phyloP scores from a whole-genome alignment of 225 moss, liverwort and hornwort species.

The Neckera pumila region DNA sequence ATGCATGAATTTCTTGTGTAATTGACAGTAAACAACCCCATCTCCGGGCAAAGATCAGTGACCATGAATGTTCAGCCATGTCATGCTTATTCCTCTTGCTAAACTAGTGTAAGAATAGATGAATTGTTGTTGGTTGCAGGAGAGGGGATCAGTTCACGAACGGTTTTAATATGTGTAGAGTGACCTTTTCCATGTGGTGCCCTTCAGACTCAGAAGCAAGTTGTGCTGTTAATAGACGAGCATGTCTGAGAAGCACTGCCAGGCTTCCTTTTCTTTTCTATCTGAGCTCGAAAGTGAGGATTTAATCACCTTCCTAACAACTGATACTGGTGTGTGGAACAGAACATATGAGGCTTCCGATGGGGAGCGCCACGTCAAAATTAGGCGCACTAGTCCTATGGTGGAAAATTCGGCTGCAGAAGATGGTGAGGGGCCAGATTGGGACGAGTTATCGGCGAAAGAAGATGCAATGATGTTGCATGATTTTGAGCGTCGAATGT shows the following conservation, averaged over 20 bases:
- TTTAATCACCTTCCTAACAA: not conserved
- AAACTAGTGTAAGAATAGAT: not conserved
- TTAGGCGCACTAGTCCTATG: constrained; percentile 68
- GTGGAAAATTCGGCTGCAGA: constrained; percentile 53
- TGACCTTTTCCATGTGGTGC: not conserved
- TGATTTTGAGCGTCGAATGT: constrained; percentile 92
- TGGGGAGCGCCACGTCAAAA: constrained; percentile 66
- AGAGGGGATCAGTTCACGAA: not conserved
- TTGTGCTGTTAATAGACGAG: not conserved
- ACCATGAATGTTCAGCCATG: not conserved
- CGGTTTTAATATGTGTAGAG: not conserved
- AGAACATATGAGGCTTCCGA: constrained; percentile 68
- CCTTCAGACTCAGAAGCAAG: not conserved
- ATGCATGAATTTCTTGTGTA: not conserved
- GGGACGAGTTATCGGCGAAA: constrained; percentile 68
- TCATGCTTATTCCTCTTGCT: not conserved
- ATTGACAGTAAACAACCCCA: not conserved
- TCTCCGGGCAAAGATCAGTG: not conserved
- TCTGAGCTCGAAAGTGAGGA: not conserved
- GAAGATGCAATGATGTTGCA: constrained; percentile 89
- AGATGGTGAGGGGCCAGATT: constrained; percentile 63
- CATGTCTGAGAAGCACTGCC: not conserved
- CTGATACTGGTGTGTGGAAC: not conserved
- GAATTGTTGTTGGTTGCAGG: not conserved
- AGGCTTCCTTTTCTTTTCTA: not conserved